These are phyloP conservation scores for Fusarium torreyae DNA, from an alignment of 2,329 filamentous ascomycete species.

Conservation along the genomic window DNA sequence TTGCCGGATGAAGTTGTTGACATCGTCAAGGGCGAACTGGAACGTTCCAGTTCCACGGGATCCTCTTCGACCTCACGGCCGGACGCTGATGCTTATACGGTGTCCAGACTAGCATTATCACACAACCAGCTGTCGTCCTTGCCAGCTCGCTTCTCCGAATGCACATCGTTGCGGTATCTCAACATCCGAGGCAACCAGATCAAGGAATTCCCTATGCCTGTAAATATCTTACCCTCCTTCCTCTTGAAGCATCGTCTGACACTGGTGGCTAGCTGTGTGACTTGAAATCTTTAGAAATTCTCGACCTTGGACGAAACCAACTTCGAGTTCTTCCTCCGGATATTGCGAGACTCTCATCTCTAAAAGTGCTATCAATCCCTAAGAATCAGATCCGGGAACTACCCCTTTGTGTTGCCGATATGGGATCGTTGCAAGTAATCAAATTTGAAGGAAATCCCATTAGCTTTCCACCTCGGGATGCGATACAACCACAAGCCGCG, in stretches of 20 bases:
- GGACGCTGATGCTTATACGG: slow-evolving; percentile 33
- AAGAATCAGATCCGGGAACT: slow-evolving; percentile 90
- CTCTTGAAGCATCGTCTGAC: slow-evolving; percentile 43
- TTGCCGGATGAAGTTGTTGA: slow-evolving; percentile 82
- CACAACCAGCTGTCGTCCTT: slow-evolving; percentile 82
- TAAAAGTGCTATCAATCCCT: slow-evolving; percentile 90
- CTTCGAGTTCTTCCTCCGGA: slow-evolving; percentile 83
- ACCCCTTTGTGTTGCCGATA: slow-evolving; percentile 87
- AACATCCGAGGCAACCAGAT: slow-evolving; percentile 85
- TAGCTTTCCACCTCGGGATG: slow-evolving; percentile 81
- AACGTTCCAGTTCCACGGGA: slow-evolving; percentile 68
- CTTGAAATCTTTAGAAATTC: slow-evolving; percentile 88
- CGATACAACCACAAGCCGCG: slow-evolving; percentile 71
- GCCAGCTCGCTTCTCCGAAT: slow-evolving; percentile 80
- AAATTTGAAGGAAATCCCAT: slow-evolving; percentile 93
- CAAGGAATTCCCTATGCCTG: slow-evolving; percentile 71
- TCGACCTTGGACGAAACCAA: slow-evolving; percentile 92
- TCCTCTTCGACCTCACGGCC: slow-evolving; percentile 26
- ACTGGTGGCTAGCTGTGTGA: slow-evolving; percentile 78
- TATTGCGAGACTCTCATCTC: slow-evolving; percentile 83
- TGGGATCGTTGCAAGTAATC: slow-evolving; percentile 89
- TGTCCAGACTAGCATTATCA: slow-evolving; percentile 79
- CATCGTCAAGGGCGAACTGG: slow-evolving; percentile 80
- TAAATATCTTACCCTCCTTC: slow-evolving; percentile 52
- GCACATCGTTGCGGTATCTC: slow-evolving; percentile 82